Base-by-base conservation (phyloP, 495 filamentous ascomycete species). In the Xylaria palmicola region DNA sequence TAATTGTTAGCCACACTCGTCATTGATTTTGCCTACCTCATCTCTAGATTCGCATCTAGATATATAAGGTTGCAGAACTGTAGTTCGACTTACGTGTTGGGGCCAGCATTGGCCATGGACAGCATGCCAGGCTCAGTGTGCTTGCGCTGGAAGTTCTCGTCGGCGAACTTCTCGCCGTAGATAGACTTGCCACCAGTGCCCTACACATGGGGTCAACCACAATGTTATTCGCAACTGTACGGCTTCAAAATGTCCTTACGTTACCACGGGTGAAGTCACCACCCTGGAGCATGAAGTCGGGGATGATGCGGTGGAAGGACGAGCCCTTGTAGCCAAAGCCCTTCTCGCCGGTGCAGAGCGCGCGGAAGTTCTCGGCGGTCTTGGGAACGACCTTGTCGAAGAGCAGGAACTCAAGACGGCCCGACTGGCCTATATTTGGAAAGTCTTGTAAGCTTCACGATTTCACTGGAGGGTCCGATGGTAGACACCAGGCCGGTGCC, bases 231-330 rank as follows among this genome's bases (percentile, higher is more conserved):
- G 29, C 40, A 40, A 22, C 9, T 30, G 50, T 61, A 24, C 17
- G 12, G 15, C 4, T 13, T 55, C 20, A 24, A 44, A 29, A 6
- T 24, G 6, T 43, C 79, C 88, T 78, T 74, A 93, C 90, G 75
- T 99, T 97, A 75, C 87, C 86, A 73, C 88, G 89, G 74, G 94
- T 99, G 85, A 98, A 99, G 85, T 99, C 94, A 83, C 94, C 94
- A 75, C 95, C 94, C 83, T 99, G 94, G 75, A 97, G 90, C 94
- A 99, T 99, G 86, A 99, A 99, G 32, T 85, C 69, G 56, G 89
- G 89, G 76, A 99, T 99, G 68, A 99, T 86, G 69, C 94, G 91
- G 85, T 99, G 94, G 88, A 98, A 98, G 55, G 74, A 77, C 56
- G 90, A 94, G 69, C 86, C 86, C 78, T 88, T 86, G 75, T 84